These are phyloP conservation scores for Gloeophyllum trabeum DNA, from an alignment of 768 basidiomycete species.

Conservation along the genomic window DNA sequence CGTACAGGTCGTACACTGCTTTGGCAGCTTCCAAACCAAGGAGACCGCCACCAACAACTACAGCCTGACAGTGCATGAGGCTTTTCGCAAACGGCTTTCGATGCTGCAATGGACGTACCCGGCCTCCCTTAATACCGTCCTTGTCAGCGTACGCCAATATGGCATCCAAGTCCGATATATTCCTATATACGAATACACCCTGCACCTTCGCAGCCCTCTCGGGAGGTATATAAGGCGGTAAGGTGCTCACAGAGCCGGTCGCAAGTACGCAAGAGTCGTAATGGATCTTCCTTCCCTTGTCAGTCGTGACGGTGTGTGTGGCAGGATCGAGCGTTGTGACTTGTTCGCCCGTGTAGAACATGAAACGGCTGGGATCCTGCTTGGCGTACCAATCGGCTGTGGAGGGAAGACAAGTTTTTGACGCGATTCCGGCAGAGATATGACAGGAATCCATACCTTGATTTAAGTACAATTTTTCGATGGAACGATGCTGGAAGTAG, in stretches of 20 bases:
- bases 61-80: conserved; percentile 20
- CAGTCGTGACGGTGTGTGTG: conserved; percentile 33
- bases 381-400: conserved; percentile 44
- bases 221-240: conserved; percentile 45
- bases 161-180: conserved; percentile 52
- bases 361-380: conserved; percentile 45
- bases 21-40: conserved; percentile 71
- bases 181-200: conserved; percentile 66
- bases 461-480: conserved; percentile 52
- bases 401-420: conserved; percentile 4
- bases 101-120: conserved; percentile 2
- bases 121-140: conserved; percentile 23
- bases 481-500: conserved; percentile 48
- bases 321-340: conserved; percentile 27
- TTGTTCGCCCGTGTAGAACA: conserved; percentile 37
- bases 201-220: conserved; percentile 25
- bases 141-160: conserved; percentile 49
- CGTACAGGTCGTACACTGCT: conserved; percentile 47
- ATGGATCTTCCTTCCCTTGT: conserved; percentile 27
- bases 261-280: conserved; percentile 61
- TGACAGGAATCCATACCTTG: conserved; percentile 17
- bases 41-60: conserved; percentile 60
- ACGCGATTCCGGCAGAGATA: conserved; percentile 6
- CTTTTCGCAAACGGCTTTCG: not conserved
- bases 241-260: conserved; percentile 54